Conservation (phyloP, 2,329 filamentous ascomycete genomes). For the Fusarium pseudonygamai region DNA sequence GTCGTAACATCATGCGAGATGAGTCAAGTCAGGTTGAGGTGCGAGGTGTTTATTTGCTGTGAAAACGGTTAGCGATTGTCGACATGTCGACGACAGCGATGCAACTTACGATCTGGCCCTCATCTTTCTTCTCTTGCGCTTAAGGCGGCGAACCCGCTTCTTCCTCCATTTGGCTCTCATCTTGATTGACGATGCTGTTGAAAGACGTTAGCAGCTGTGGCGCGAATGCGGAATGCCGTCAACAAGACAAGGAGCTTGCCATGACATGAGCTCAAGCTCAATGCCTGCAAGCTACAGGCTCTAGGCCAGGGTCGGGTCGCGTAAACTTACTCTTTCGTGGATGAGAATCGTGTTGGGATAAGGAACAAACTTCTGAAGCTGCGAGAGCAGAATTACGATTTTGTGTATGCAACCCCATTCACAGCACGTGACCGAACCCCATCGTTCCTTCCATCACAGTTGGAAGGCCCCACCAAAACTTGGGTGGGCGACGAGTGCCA, state of each 20-base stretch:
- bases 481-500: conserved; percentile 3
- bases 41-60: conserved; percentile 75
- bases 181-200: conserved; percentile 59
- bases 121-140: conserved; percentile 99
- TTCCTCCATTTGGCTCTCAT: conserved; percentile 99
- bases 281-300: conserved; percentile 17
- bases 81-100: not conserved
- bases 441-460: not conserved
- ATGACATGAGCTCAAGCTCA: conserved; percentile 21
- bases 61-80: conserved; percentile 46
- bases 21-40: conserved; percentile 64
- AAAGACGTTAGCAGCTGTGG: conserved; percentile 34
- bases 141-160: conserved; percentile 99
- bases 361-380: conserved; percentile 49
- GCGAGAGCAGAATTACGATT: conserved; percentile 45
- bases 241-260: conserved; percentile 4
- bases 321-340: conserved; percentile 52
- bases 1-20: conserved; percentile 54
- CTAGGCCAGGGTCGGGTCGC: conserved; percentile 18
- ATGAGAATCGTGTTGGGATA: conserved; percentile 59
- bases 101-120: conserved; percentile 89
- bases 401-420: conserved; percentile 46
- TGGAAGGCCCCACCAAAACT: not conserved
- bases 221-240: not conserved
- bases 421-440: not conserved